These are phyloP conservation scores for Candida verbasci DNA, from an alignment of 805 yeast species.

Conservation along the genomic window DNA sequence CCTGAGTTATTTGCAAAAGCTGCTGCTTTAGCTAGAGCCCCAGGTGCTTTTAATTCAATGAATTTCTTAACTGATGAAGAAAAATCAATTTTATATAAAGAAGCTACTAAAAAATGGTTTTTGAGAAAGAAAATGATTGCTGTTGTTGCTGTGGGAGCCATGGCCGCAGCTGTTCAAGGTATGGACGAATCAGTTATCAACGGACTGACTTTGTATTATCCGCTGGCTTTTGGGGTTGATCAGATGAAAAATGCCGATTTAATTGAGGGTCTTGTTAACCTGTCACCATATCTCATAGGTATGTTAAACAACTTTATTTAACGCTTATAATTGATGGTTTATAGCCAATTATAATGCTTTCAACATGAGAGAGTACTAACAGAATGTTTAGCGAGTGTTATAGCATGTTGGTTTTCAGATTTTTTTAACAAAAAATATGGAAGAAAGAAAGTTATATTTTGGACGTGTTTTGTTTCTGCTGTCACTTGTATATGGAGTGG, in stretches of 20 bases:
- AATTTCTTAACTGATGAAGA: conserved; percentile 43
- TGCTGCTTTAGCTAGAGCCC: conserved; percentile 56
- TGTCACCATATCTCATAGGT: conserved; percentile 49
- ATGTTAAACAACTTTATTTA: too few relatives aligned
- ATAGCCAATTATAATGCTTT: too few relatives aligned
- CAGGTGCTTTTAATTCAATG: conserved; percentile 57
- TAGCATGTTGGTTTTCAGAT: conserved; percentile 62
- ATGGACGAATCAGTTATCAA: conserved; percentile 71
- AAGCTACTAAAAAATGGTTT: conserved; percentile 39
- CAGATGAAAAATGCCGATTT: conserved; percentile 44
- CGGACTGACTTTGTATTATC: conserved; percentile 63
- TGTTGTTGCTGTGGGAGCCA: conserved; percentile 55
- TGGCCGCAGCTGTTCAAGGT: conserved; percentile 72
- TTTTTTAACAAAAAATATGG: conserved; percentile 49
- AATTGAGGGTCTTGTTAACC: conserved; percentile 57
- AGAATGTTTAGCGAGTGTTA: conserved; percentile 46
- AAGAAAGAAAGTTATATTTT: conserved; percentile 56
- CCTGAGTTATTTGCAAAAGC: conserved; percentile 57
- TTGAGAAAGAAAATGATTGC: conserved; percentile 48
- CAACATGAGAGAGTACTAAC: too few relatives aligned
- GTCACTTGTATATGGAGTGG: conserved; percentile 68
- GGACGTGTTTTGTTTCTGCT: conserved; percentile 56
- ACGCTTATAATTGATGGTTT: too few relatives aligned
- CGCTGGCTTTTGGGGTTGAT: conserved; percentile 46
- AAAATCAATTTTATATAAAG: conserved; percentile 43